Base-by-base conservation (phyloP, 2,329 filamentous ascomycete genomes). In the Tolypocladium amazonense region DNA sequence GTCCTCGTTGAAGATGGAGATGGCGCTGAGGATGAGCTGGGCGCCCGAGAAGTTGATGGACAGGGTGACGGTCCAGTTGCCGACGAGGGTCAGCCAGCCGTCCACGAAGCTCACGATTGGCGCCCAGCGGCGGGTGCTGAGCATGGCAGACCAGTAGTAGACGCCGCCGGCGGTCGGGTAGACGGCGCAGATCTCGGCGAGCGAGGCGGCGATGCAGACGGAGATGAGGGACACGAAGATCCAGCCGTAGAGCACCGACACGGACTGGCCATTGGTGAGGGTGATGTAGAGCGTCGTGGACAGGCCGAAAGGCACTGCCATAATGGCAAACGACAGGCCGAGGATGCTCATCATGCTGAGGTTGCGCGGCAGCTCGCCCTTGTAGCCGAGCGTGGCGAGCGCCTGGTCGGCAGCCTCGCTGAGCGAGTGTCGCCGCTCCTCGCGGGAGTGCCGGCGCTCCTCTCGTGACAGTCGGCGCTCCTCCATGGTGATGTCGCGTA, bases 201-300 rank as follows among this genome's bases (percentile, higher is more conserved):
- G 78, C 20, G 85, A 89, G 15, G 86, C 81, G 33, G 88, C 86
- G 62, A 90, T 81, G 68, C 85, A 89, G 54, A 90, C 68, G 64
- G 89, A 90, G 74, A 88, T 90, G 62, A 89, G 69, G 54, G 86
- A 84, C 37, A 85, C 82, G 23, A 84, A 77, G 38, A 74, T 59
- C 73, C 87, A 77, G 30, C 89, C 89, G 86, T 88, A 93, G 61
- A 92, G 81, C 45, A 92, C 84, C 61, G 86, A 82, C n/a, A 84
- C 85, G 39, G 86, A 81, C 1, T 89, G 88, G 57, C 89, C 89
- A 58, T 84, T 88, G n/a, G 87, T 86, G 56, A 93, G 76, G 38
- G 77, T 76, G 58, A 80, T 72, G 63, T 73, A 73, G 59, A 81
- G 72, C 12, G 77, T 80, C 20, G 78, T 79, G 35, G 78, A 76